These are phyloP conservation scores for Thielaviopsis ethacetica DNA, from an alignment of 2,329 filamentous ascomycete species.

Conservation along the genomic window DNA sequence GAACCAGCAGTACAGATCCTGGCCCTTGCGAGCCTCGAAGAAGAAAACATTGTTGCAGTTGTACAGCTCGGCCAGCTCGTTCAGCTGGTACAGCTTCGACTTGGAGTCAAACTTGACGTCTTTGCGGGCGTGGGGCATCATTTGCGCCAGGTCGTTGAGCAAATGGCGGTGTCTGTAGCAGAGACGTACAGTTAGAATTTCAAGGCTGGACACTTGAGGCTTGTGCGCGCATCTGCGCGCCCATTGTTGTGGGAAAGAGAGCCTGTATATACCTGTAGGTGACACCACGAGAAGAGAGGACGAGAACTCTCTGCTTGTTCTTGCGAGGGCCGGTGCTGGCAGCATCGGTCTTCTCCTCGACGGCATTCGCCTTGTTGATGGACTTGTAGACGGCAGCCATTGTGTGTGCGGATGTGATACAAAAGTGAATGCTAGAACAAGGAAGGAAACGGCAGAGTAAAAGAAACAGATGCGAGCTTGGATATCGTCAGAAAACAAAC, in stretches of 20 bases:
- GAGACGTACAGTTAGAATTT: slow-evolving; percentile 3
- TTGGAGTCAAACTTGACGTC: slow-evolving; percentile 97
- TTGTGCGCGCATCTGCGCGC: slow-evolving; percentile 11
- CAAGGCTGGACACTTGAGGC: neutral
- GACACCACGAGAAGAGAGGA: slow-evolving; percentile 82
- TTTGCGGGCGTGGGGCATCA: slow-evolving; percentile 84
- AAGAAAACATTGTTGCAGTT: slow-evolving; percentile 92
- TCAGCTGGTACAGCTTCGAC: slow-evolving; percentile 68
- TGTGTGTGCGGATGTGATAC: slow-evolving; percentile 14
- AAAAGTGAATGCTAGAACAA: neutral
- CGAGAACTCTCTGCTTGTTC: slow-evolving; percentile 65
- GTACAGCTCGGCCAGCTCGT: slow-evolving; percentile 61
- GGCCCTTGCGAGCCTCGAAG: slow-evolving; percentile 85
- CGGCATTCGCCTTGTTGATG: slow-evolving; percentile 41
- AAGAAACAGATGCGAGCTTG: neutral
- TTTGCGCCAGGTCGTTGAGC: slow-evolving; percentile 69
- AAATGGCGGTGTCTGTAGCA: slow-evolving; percentile 69
- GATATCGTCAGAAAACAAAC: neutral
- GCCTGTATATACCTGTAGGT: slow-evolving; percentile 51
- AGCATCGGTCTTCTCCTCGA: slow-evolving; percentile 28
- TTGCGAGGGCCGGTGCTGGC: slow-evolving; percentile 35
- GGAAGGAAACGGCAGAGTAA: neutral
- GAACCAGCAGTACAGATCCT: slow-evolving; percentile 91
- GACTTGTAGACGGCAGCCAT: slow-evolving; percentile 67
- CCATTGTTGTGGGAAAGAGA: neutral